Evolutionary conservation across 2,329 filamentous ascomycete genomes (phyloP), one percentile per base, ranked within the genome.

Genomic region (Madurella mycetomatis): DNA sequence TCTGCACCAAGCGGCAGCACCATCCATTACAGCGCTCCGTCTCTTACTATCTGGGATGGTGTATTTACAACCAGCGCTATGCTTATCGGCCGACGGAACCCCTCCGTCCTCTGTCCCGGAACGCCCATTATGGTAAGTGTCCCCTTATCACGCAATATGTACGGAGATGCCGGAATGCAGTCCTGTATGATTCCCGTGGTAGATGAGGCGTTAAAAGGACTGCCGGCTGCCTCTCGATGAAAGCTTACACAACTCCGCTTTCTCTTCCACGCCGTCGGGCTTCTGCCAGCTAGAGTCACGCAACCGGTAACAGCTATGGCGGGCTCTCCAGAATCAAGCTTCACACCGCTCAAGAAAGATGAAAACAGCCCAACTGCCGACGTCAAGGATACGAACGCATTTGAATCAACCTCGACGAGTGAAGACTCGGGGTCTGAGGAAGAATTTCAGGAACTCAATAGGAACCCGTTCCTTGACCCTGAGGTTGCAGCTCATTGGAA

Each of bases 391-490:
- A 30, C 45, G 2, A 40, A 47, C 15, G 40, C 42, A 15, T 34
- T 55, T 16, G 49, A 51, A 4, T 42, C 46, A 40, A 19, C 49
- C 4, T 52, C 52, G 5, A 18, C 49, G 9, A 60, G 50, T 47
- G 55, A 60, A 18, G 47, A 52, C 12, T 51, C 55, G 1, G 55
- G 48, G 1, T 56, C 55, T 7, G 57, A 57, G 13, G 53, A 57
- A 12, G 49, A 52, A 13, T 50, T 49, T 4, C 42, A 53, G 11
- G 42, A 49, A 8, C 45, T 48, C 8, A 34, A 16, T 9, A 44
- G 50, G 9, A 60, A 61, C 49, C 59, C 59, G 9, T 61, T 61
- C 37, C 53, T 53, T 4, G 47, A 60, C 41, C 57, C 59, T 9
- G 47, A 45, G 7, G 51, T 55, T 2, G 57, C 57, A 4, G 55